A percentile compares a stretch with the other conserved stretches of the same genome.
phyloP scores from a whole-genome alignment of 352 stramenopile species.

The Pythium diclinum region DNA sequence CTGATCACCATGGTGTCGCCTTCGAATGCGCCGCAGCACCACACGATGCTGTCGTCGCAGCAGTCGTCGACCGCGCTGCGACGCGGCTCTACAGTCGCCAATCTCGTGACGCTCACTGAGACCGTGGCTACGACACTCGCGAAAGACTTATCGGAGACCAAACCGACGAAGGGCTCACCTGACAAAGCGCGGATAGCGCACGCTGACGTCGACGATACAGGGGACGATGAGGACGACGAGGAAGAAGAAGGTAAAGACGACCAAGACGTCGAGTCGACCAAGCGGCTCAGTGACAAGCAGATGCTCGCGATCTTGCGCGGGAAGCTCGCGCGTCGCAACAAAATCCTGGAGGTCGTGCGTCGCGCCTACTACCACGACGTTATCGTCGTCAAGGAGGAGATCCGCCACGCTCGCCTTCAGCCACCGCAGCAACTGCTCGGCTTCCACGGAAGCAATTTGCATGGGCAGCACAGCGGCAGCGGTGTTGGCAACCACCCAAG shows the following conservation, averaged over 20 bases:
- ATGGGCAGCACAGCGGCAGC: background rate
- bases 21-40: background rate
- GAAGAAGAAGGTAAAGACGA: conserved; percentile 22
- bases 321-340: conserved; percentile 65
- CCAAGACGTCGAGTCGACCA: conserved; percentile 36
- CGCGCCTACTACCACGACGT: conserved; percentile 81
- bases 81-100: conserved; percentile 2
- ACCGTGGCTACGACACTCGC: background rate
- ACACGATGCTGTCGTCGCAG: conserved; percentile 1
- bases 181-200: background rate
- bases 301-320: conserved; percentile 69
- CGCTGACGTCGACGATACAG: background rate
- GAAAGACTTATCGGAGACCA: background rate
- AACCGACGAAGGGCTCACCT: background rate
- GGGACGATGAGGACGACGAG: conserved; percentile 7
- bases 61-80: background rate
- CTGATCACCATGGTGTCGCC: background rate
- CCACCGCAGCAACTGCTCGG: background rate
- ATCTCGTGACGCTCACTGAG: conserved; percentile 1
- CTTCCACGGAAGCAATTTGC: background rate
- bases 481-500: background rate
- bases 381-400: conserved; percentile 79
- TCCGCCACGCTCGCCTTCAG: conserved; percentile 35
- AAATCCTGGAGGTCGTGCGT: conserved; percentile 70
- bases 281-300: conserved; percentile 33